Percentiles rank a stretch among this genome's conserved stretches.
phyloP scores from a whole-genome alignment of 352 stramenopile species.

The Globisporangium spiculum region DNA sequence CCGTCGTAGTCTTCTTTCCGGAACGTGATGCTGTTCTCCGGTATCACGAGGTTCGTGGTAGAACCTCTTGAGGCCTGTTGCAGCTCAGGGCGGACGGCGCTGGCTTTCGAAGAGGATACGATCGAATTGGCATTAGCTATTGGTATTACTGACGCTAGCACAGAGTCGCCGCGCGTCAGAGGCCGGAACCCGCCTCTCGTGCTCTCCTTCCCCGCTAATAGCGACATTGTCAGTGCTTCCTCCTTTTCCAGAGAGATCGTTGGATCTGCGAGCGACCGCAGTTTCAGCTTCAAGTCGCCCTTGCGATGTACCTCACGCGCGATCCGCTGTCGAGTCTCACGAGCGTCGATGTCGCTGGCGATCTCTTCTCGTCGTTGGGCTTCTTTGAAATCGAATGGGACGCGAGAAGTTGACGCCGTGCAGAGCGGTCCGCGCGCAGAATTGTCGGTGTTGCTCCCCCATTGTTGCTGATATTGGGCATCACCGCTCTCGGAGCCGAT shows the following conservation, averaged over 20 bases:
- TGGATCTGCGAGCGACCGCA: slow-evolving; percentile 51
- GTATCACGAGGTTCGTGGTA: neutral
- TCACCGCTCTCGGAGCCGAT: neutral
- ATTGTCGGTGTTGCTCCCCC: slow-evolving; percentile 3
- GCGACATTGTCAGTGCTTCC: slow-evolving; percentile 19
- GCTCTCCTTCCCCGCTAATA: neutral
- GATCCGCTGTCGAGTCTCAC: slow-evolving; percentile 32
- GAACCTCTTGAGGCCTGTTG: neutral
- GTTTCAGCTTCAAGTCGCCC: slow-evolving; percentile 35
- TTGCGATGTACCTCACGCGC: slow-evolving; percentile 37
- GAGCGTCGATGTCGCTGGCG: slow-evolving; percentile 36
- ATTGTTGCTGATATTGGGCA: neutral
- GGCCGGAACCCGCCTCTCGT: slow-evolving; percentile 16
- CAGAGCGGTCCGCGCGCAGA: slow-evolving; percentile 5
- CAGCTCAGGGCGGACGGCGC: neutral
- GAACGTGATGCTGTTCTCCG: slow-evolving; percentile 32
- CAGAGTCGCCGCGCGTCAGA: slow-evolving; percentile 4
- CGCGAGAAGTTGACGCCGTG: slow-evolving; percentile 19
- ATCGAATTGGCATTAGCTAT: neutral
- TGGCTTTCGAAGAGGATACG: neutral
- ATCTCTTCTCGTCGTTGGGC: slow-evolving; percentile 41
- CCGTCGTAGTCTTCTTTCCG: slow-evolving; percentile 55
- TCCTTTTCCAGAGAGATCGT: slow-evolving; percentile 47
- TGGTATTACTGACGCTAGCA: neutral
- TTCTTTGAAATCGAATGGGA: slow-evolving; percentile 34